Conservation (phyloP, 169 alveolate species). For the Ichthyophthirius multifiliis region DNA sequence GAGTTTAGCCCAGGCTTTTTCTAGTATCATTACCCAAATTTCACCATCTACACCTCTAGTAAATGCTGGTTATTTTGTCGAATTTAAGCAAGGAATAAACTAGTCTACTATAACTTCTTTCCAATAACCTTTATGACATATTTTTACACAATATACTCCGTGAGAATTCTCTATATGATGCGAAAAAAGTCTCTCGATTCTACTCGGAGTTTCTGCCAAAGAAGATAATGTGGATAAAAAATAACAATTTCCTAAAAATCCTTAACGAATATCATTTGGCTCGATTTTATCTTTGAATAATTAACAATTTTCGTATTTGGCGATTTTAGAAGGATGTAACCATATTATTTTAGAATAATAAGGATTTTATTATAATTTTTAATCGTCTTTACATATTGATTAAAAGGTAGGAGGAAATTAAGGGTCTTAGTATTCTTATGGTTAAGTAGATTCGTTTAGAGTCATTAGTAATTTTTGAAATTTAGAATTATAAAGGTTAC, state of each 20-base stretch:
- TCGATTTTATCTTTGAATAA: conserved; percentile 20
- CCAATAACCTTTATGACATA: conserved; percentile 54
- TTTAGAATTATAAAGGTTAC: too few species aligned
- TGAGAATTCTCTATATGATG: conserved; percentile 21
- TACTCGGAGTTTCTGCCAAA: conserved; percentile 63
- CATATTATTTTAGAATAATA: too few species aligned
- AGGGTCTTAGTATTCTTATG: too few species aligned
- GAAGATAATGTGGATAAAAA: conserved; percentile 70
- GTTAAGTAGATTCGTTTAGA: too few species aligned
- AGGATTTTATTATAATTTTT: too few species aligned
- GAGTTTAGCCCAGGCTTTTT: conserved; percentile 84
- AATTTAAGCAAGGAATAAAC: conserved; percentile 40
- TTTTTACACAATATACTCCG: conserved; percentile 53
- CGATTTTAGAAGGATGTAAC: not conserved
- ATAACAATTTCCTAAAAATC: conserved; percentile 81
- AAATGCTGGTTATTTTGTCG: conserved; percentile 25
- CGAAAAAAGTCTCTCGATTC: conserved; percentile 23
- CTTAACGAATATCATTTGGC: conserved; percentile 65
- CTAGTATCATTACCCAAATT: conserved; percentile 80
- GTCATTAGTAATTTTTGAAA: too few species aligned
- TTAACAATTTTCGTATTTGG: not conserved
- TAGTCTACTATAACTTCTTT: conserved; percentile 59
- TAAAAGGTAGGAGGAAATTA: too few species aligned
- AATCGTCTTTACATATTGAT: too few species aligned
- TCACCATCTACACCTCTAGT: conserved; percentile 51